phyloP scores from a whole-genome alignment of 176 grass and related monocot genomes.

The Tuctoria greenei region DNA sequence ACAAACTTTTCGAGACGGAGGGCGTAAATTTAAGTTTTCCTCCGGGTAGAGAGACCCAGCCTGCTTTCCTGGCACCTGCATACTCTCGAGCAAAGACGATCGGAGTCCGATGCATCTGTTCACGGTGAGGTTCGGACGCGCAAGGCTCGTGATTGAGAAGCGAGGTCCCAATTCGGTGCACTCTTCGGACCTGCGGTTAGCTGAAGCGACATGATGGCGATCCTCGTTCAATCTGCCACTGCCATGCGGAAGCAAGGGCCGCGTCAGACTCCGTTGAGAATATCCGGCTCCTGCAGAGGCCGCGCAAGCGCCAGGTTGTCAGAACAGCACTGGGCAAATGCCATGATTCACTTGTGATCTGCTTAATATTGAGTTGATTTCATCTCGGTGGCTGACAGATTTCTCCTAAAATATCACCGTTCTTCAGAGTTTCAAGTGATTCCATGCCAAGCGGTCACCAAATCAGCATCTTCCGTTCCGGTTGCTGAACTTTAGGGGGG shows the following conservation, averaged over 20 bases:
- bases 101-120: background rate
- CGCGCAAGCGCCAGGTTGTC: background rate
- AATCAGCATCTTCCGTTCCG: background rate
- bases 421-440: background rate
- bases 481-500: background rate
- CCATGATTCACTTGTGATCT: background rate
- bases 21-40: background rate
- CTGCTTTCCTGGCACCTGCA: background rate
- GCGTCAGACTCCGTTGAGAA: background rate
- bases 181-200: background rate
- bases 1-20: too few species aligned
- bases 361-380: background rate
- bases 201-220: background rate
- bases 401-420: background rate
- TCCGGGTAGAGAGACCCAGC: background rate
- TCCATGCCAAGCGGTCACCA: background rate
- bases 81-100: background rate
- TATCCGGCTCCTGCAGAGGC: constrained; percentile 6
- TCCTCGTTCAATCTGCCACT: background rate
- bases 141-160: background rate
- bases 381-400: background rate
- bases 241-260: background rate
- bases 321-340: background rate
- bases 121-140: background rate
- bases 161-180: background rate